Evolutionary conservation across 129 eudicot genomes (phyloP), one percentile per base, ranked within the genome.

Genomic region (Lonicera japonica): DNA sequence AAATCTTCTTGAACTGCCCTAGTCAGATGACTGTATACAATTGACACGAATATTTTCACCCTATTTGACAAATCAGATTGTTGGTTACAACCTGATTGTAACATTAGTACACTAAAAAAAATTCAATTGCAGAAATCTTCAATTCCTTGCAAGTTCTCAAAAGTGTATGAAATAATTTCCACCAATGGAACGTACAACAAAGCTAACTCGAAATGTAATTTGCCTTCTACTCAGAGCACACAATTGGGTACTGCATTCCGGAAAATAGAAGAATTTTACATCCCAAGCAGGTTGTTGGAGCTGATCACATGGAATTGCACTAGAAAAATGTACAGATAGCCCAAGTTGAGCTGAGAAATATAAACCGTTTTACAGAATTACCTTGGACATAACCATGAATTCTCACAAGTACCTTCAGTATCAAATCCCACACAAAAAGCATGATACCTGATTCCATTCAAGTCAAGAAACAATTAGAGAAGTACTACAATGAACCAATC

Each of bases 371-470:
- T 66, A 21, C 39, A 57, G 24, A 61, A 56, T 45, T 87, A 89
- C 97, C 92, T 83, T 60, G 95, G 92, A 68, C 97, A 90, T 55
- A 85, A 66, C 98, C 98, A 92, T 52, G 96, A 84, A 70, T 72
- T 68, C 63, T 87, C 95, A 69, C 80, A 82, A 63, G 82, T 73
- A 60, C 82, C 90, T 41, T 92, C 95, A 50, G 98, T 52, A 77
- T 92, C 96, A 78, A 92, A 87, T 61, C 91, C 96, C 63, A 92
- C 98, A 72, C 98, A 92, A 70, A 84, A 87, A 11, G 98, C 98
- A 76, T 92, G 98, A 70, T 84, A 92, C 96, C 98, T 92, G 71
- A 56, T 73, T 45, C 60, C 66, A 78, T 57, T 54, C 21, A 71
- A 73, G 65, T 51, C 56, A 63, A 65, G 29, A 58, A 51, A 41